phyloP scores from a whole-genome alignment of 805 yeast species.

The Yarrowia deformans region DNA sequence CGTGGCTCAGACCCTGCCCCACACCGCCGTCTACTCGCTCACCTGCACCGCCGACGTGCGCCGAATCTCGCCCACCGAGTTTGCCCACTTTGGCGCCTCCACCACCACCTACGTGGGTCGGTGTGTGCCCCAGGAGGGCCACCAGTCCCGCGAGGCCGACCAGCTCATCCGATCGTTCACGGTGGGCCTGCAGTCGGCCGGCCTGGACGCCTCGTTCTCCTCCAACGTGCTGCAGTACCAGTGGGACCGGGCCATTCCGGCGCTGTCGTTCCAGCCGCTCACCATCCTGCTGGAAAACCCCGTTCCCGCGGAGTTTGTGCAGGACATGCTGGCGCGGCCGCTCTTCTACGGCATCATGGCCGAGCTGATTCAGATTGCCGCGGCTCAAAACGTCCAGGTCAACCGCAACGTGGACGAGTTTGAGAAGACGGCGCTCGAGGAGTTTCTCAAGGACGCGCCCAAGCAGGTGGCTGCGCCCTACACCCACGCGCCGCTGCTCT shows the following conservation, averaged over 20 bases:
- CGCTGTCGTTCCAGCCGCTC: constrained; percentile 78
- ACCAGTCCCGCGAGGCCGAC: constrained; percentile 29
- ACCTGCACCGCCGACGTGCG: constrained; percentile 41
- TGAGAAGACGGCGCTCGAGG: constrained; percentile 22
- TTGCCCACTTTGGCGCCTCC: constrained; percentile 36
- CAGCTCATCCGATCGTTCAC: constrained; percentile 40
- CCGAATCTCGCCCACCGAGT: constrained; percentile 37
- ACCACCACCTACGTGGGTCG: constrained; percentile 35
- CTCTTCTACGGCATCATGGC: constrained; percentile 77
- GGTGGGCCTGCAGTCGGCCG: constrained; percentile 43
- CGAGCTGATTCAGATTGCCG: constrained; percentile 70
- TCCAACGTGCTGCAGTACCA: constrained; percentile 54
- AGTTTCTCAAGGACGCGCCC: constrained; percentile 25
- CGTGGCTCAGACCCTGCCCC: constrained; percentile 42
- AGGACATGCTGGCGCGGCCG: constrained; percentile 84
- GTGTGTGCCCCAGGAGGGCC: constrained; percentile 32
- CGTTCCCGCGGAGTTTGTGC: constrained; percentile 62
- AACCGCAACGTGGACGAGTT: constrained; percentile 58
- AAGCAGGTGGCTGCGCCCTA: constrained; percentile 5
- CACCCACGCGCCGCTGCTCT: constrained; percentile 60
- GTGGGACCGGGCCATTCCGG: constrained; percentile 85
- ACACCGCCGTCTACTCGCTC: constrained; percentile 42
- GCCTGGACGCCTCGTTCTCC: constrained; percentile 42
- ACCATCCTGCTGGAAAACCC: constrained; percentile 76
- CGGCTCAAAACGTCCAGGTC: constrained; percentile 65